These are phyloP conservation scores for Suhomyces taliae DNA, from an alignment of 1,139 yeast genomes.

Conservation along the genomic window DNA sequence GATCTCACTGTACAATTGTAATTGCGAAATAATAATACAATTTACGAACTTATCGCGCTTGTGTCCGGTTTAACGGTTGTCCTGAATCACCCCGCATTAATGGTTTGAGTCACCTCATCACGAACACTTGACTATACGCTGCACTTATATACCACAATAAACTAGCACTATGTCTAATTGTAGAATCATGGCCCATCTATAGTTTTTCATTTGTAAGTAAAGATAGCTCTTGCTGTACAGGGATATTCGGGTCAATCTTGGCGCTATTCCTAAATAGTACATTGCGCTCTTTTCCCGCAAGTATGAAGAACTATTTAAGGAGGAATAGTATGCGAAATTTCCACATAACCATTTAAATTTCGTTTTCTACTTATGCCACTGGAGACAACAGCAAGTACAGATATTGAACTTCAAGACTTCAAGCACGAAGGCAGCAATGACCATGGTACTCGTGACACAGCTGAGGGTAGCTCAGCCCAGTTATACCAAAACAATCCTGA, in stretches of 20 bases:
- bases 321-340: background rate
- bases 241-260: background rate
- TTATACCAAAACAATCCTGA: background rate
- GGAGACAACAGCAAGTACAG: background rate
- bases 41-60: no score
- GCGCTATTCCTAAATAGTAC: background rate
- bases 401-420: background rate
- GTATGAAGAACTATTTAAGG: background rate
- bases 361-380: background rate
- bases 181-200: no score
- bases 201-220: no score
- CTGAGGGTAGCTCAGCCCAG: background rate
- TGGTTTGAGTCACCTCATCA: no score
- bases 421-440: background rate
- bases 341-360: background rate
- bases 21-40: no score
- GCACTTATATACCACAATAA: no score
- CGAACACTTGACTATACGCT: no score
- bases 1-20: no score
- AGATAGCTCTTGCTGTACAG: no score
- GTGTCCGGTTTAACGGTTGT: no score
- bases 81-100: no score
- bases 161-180: no score
- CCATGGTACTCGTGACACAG: background rate
- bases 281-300: background rate